Evolutionary conservation across 2,329 filamentous ascomycete genomes (phyloP).

Genomic region (Alternaria triticimaculans): DNA sequence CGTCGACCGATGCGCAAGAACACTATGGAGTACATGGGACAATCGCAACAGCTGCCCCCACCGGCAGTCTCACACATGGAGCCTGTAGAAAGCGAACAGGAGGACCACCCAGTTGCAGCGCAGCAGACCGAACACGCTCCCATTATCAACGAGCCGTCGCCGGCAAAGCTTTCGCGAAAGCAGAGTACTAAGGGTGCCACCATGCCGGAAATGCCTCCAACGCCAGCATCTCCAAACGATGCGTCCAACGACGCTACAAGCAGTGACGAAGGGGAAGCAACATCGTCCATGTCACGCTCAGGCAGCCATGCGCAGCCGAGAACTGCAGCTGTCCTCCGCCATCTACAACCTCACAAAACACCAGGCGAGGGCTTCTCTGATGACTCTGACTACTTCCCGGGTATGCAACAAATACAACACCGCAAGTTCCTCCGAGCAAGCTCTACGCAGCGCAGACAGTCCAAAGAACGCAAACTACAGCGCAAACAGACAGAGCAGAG

Average conservation of each 20-base stretch:
- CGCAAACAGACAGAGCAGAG: conserved; percentile 44
- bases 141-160: conserved; percentile 39
- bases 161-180: conserved; percentile 38
- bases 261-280: conserved; percentile 29
- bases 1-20: conserved; percentile 50
- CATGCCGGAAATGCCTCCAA: conserved; percentile 30
- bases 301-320: conserved; percentile 33
- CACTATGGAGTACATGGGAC: conserved; percentile 43
- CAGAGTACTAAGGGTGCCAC: conserved; percentile 34
- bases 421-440: conserved; percentile 33
- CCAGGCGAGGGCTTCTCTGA: conserved; percentile 51
- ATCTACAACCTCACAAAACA: conserved; percentile 36
- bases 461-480: conserved; percentile 45
- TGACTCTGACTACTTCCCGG: conserved; percentile 52
- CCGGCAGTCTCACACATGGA: conserved; percentile 24
- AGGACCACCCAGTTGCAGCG: conserved; percentile 43
- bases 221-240: conserved; percentile 44
- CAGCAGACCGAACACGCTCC: conserved; percentile 36
- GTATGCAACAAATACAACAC: conserved; percentile 42
- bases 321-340: conserved; percentile 39
- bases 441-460: conserved; percentile 40
- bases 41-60: conserved; percentile 23
- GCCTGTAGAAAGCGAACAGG: conserved; percentile 36
- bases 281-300: conserved; percentile 21
- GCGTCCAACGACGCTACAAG: conserved; percentile 42